phyloP scores from a whole-genome alignment of 1,284 basidiomycete genomes.

The Dichomitus squalens region DNA sequence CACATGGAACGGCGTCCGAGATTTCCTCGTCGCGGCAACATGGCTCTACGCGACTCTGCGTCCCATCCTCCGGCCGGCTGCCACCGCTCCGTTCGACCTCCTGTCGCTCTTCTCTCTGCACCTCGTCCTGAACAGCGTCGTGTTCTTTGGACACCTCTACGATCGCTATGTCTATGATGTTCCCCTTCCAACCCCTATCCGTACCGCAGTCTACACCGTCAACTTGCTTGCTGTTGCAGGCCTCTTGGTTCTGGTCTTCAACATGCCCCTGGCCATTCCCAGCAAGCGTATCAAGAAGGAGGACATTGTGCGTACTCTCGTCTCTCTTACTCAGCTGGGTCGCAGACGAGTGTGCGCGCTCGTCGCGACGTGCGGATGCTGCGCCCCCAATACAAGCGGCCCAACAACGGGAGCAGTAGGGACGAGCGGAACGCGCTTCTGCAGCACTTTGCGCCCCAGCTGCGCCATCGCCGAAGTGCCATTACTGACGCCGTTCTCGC shows the following conservation, averaged over 20 bases:
- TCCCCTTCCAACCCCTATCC: constrained; percentile 39
- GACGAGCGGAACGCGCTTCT: too few species aligned
- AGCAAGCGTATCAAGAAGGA: constrained; percentile 47
- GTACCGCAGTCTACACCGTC: constrained; percentile 36
- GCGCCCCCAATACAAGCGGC: background rate
- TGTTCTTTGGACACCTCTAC: constrained; percentile 52
- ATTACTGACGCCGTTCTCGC: background rate
- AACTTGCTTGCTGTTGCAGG: constrained; percentile 46
- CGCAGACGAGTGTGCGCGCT: too few species aligned
- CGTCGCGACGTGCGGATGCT: too few species aligned
- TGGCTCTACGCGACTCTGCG: constrained; percentile 61
- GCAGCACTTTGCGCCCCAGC: too few species aligned
- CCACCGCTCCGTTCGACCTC: constrained; percentile 56
- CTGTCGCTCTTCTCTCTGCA: constrained; percentile 51
- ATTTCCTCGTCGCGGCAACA: constrained; percentile 46
- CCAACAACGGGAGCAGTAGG: background rate
- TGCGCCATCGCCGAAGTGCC: too few species aligned
- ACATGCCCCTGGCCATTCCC: constrained; percentile 62
- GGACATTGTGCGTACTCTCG: constrained; percentile 45
- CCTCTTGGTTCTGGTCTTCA: constrained; percentile 47
- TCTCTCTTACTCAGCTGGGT: background rate
- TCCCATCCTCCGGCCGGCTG: constrained; percentile 41
- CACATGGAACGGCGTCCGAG: constrained; percentile 34
- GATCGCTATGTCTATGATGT: constrained; percentile 41
- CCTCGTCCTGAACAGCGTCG: constrained; percentile 42